These are phyloP conservation scores for Grifola frondosa DNA, from an alignment of 1,284 basidiomycete genomes.

Conservation along the genomic window DNA sequence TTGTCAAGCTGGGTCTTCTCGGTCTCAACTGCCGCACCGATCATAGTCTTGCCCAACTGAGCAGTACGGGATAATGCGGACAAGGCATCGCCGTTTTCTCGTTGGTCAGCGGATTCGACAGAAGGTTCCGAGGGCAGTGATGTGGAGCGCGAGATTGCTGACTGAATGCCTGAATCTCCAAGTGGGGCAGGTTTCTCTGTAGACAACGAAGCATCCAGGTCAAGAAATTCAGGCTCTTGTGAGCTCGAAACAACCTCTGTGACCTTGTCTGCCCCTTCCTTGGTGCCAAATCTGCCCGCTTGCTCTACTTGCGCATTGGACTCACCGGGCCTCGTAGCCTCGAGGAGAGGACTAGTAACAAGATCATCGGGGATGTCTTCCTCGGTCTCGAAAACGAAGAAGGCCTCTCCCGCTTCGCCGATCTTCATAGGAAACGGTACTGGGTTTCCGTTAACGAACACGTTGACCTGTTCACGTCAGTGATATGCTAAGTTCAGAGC, in stretches of 20 bases:
- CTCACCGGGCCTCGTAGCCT: conserved; percentile 54
- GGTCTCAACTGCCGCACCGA: conserved; percentile 30
- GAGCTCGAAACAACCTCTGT: too few relatives aligned
- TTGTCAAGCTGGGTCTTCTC: conserved; percentile 29
- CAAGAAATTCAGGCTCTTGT: conserved; percentile 65
- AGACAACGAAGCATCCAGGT: conserved; percentile 49
- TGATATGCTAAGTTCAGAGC: background rate
- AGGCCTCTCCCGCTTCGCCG: conserved; percentile 97
- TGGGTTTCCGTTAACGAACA: conserved; percentile 76
- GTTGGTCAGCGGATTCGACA: background rate
- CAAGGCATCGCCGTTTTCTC: conserved; percentile 1
- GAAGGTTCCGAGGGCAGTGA: conserved; percentile 3
- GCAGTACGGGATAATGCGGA: conserved; percentile 24
- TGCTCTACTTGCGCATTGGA: conserved; percentile 23
- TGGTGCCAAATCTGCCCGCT: conserved; percentile 45
- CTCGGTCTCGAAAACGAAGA: conserved; percentile 98
- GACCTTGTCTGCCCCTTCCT: conserved; percentile 29
- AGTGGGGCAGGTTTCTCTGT: conserved; percentile 3
- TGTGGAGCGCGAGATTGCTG: background rate
- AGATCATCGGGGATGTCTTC: conserved; percentile 92
- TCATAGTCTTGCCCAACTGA: conserved; percentile 31
- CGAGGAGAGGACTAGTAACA: conserved; percentile 88
- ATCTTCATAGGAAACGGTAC: conserved; percentile 99
- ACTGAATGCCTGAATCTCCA: background rate
- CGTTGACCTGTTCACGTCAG: conserved; percentile 61